A percentile compares a stretch with the other conserved stretches of the same genome.
These are phyloP conservation scores for Stentor roeselii DNA, from an alignment of 73 alveolate species.

Conservation along the genomic window DNA sequence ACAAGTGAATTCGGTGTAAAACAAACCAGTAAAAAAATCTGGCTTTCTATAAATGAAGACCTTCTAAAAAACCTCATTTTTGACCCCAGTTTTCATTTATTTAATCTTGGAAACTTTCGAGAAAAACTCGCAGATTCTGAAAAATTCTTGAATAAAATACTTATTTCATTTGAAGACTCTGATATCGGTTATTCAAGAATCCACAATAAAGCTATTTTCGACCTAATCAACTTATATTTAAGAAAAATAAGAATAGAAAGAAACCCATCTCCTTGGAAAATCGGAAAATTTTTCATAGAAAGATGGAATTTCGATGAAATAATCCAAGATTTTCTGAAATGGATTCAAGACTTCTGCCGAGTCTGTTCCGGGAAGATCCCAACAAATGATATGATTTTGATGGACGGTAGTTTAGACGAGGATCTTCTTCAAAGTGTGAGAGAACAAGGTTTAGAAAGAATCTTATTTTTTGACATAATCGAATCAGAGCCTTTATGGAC, in stretches of 20 bases:
- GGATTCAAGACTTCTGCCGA: not conserved
- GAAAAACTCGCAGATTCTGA: too few species aligned
- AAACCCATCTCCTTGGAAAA: not conserved
- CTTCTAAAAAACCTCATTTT: too few species aligned
- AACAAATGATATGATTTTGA: not conserved
- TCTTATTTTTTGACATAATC: not conserved
- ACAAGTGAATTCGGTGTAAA: not conserved
- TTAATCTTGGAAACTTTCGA: too few species aligned
- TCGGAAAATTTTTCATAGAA: not conserved
- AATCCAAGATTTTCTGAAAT: not conserved
- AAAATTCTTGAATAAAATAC: too few species aligned
- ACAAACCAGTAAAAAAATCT: too few species aligned
- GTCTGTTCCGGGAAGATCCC: not conserved
- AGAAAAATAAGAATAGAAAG: not conserved
- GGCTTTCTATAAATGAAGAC: not conserved
- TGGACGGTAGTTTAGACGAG: not conserved
- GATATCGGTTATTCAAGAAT: too few species aligned
- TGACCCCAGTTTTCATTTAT: too few species aligned
- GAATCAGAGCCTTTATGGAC: not conserved
- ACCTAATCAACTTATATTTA: too few species aligned
- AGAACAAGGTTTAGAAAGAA: not conserved
- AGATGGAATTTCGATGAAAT: not conserved
- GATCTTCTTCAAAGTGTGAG: not conserved
- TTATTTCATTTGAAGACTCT: too few species aligned
- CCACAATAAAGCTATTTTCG: not conserved